Base-by-base conservation (phyloP, 2,329 filamentous ascomycete species). In the Fusarium sp. region DNA sequence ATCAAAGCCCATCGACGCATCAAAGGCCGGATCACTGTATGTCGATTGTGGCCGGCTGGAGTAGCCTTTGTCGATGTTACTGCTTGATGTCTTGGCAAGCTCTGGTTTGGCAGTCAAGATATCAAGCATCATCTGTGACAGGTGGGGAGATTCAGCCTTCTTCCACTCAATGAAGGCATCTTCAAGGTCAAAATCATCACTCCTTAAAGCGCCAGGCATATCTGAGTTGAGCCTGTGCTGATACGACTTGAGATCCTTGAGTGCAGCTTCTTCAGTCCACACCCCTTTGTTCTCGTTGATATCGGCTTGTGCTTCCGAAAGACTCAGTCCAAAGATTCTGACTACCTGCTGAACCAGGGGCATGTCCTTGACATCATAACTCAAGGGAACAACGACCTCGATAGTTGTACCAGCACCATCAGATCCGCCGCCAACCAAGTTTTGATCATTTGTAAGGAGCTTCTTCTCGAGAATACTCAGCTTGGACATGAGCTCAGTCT, bases 341-440 rank as follows among this genome's bases (percentile, higher is more conserved):
- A 91, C 92, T 25, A 99, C 94, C 35, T 91, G 87, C 76, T 96
- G 91, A 27, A 97, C 96, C 80, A 97, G 87, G 36, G 90, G 90
- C 96, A 99, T 99, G 76, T 99, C 96, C 79, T 96, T 97, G 76
- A 98, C 91, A 78, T 97, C 93, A 78, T 97, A 93, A 75, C 89
- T 96, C 58, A 96, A 82, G 13, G 95, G 94, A 4, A 94, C 88
- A 57, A 92, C 85, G 21, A 95, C 91, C 77, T 97, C 95, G 66
- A 96, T 85, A 11, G 90, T 91, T 20, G 75, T 78, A 29, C 79
- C 79, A 21, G 74, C 73, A 14, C 75, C 74, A 53, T 78, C 77
- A 27, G 75, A 68, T 33, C 76, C 76, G 27, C 69, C 72, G 18
- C 74, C 75, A 25, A 78, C 77, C 50, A 99, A 84, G 76, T 98